Evolutionary conservation across 2,329 filamentous ascomycete species (phyloP), one percentile per base, ranked within the genome.

Genomic region (Huntiella moniliformis): DNA sequence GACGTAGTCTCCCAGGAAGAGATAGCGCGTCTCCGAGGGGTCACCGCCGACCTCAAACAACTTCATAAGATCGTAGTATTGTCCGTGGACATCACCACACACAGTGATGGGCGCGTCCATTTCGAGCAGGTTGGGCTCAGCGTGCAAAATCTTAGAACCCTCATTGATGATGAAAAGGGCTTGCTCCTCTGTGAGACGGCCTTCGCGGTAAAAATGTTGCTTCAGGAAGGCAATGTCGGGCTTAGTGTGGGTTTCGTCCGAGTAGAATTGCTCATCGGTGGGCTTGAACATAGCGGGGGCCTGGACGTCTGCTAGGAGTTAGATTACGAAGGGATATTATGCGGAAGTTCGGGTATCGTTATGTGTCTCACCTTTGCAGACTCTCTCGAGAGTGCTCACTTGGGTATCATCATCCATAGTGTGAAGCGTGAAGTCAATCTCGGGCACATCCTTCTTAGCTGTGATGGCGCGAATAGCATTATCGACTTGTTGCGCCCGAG

Each of bases 1-100:
- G 53, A 98, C 91, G 60, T 98, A 98, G 64, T 98, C 91, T 51
- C 91, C 91, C 53, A 98, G 68, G 65, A 98, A 98, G 50, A 98
- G 75, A 64, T 98, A 98, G 58, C 91, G 71, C 28, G 91, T 98
- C 66, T 98, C 91, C 45, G 88, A 77, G 36, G 91, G 91, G 62
- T 98, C 91, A 53, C 91, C 91, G 54, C 91, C 91, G 44, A 98
- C 91, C 64, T 98, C 91, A 58, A 98, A 98, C 32, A 98, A 73
- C 70, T 98, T 98, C 91, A 98, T 98, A 59, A 98, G 66, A 63
- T 98, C 91, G 63, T 94, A 98, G 67, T 96, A 98, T 66, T 98
- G 91, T 54, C 91, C 91, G 63, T 98, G 91, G 46, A 98, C 87
- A 58, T 98, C 91, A 60, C 91, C 91, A 58, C 91, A 98, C 43